Base-by-base conservation (phyloP, 495 filamentous ascomycete genomes). In the Talaromyces thailandensis region DNA sequence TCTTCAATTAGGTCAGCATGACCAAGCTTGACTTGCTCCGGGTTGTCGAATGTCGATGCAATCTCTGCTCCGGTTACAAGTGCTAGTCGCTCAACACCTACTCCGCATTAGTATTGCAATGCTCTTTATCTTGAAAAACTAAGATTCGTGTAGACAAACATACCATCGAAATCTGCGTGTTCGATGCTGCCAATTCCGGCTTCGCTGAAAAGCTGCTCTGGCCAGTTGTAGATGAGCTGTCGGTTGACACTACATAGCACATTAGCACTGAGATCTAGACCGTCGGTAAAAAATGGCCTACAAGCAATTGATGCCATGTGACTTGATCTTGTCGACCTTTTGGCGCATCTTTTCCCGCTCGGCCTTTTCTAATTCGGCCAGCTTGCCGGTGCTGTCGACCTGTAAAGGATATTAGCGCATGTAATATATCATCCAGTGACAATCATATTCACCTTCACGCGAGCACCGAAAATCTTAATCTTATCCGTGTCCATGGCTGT, bases 401-500 rank as follows among this genome's bases (percentile, higher is more conserved):
- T 61, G 43, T 59, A 24, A 16, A 4, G 52, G 16, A 18, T 21
- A 23, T 35, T 57, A 55, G 51, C 51, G 21, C 16, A 28, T 55
- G 51, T 4, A 14, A 55, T 26, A 12, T 14, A 16, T 28, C 21
- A 26, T 26, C 21, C 23, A 4, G 23, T 57, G 5, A 3, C 23
- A 9, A 5, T 2, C 21, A 11, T 57, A 26, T 57, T 12, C 32
- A 61, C 94, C 82, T 96, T 96, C 67, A 98, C 89, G 25, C 92
- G 86, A 21, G 94, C 94, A 62, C 94, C 94, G 71, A 98, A 98
- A 67, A 98, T 97, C 84, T 98, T 98, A 77, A 98, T 90, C 82
- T 98, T 98, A 76, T 98, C 94, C 26, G 94, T 98, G 74, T 98
- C 94, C 94, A 98, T 98, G 6, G 93, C 88, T 11, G 94, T 98